Evolutionary conservation across 2,329 filamentous ascomycete species (phyloP), one percentile per base, ranked within the genome.

Genomic region (Cadophora sp.): DNA sequence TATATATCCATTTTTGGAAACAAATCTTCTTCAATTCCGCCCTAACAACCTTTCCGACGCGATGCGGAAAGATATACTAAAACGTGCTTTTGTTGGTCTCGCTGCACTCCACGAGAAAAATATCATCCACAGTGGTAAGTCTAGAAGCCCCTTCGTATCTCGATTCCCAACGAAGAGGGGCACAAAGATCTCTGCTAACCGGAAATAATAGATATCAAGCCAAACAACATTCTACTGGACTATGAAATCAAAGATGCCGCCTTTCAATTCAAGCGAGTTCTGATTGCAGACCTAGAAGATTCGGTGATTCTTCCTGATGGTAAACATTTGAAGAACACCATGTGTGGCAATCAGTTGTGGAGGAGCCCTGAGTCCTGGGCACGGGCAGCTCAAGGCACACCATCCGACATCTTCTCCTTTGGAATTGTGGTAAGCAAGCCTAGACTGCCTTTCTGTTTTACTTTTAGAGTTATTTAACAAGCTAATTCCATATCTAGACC

Each of bases 361-460:
- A 76, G 81, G 53, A 82, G 80, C 73, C 81, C 80, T 5, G 80
- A 83, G 72, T 80, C 80, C 18, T 79, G 81, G 70, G 77, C 79
- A n/a, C 76, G 77, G 66, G 79, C 75, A 39, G 73, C 73, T 30
- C 75, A 81, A 13, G 73, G 78, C 61, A 79, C 78, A 67, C 76
- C 78, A 20, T 80, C 80, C 39, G 80, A 82, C 67, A 78, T 82
- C 4, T 83, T 83, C 72, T 82, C 81, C 36, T 78, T 82, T 67
- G 80, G 78, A 14, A 74, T 81, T 72, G 79, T 82, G 33, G 78
- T 81, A 76, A 73, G 78, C 79, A 66, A 22, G 39, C 58, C 58
- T 22, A 24, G 18, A 33, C 9, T 20, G 8, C 58, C 41, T 30
- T 6, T 30, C 6, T 30, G n/a, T 30, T 30, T 30, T 30, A 4